Evolutionary conservation across 2,329 filamentous ascomycete genomes (phyloP).

Genomic region (Talaromyces sp.): DNA sequence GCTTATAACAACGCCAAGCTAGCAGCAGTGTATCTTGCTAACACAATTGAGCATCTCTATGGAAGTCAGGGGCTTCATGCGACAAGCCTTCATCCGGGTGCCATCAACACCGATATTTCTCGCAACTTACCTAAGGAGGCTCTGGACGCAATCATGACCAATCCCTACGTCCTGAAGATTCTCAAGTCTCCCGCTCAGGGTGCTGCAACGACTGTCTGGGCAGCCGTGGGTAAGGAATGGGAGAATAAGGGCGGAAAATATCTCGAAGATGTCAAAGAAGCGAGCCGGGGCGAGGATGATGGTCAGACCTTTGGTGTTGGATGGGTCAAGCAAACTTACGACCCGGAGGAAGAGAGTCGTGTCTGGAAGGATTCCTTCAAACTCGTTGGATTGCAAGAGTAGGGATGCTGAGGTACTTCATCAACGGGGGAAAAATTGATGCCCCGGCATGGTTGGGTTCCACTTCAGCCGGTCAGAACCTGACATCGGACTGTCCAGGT

Average conservation of each 20-base stretch:
- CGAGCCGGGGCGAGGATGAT: conserved; percentile 16
- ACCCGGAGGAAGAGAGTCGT: conserved; percentile 26
- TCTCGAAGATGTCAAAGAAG: conserved; percentile 32
- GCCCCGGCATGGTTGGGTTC: too few relatives aligned
- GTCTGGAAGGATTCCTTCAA: conserved; percentile 8
- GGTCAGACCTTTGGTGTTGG: conserved; percentile 14
- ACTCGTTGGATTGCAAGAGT: too few relatives aligned
- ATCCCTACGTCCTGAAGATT: conserved; percentile 15
- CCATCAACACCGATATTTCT: conserved; percentile 7
- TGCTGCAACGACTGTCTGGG: conserved; percentile 44
- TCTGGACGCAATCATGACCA: conserved; percentile 5
- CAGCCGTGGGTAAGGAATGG: conserved; percentile 36
- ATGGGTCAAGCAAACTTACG: conserved; percentile 27
- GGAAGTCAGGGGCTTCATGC: conserved; percentile 49
- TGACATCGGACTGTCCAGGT: too few relatives aligned
- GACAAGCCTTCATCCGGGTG: conserved; percentile 51
- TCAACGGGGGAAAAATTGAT: too few relatives aligned
- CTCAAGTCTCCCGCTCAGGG: conserved; percentile 42
- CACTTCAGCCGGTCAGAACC: too few relatives aligned
- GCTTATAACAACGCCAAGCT: conserved; percentile 56
- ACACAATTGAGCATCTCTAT: conserved; percentile 55
- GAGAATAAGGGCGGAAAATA: conserved; percentile 34
- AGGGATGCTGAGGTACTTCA: too few relatives aligned
- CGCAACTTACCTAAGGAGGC: conserved; percentile 6
- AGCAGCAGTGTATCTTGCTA: conserved; percentile 56